A percentile compares a stretch with the other conserved stretches of the same genome.
These are phyloP conservation scores for Vigna radiata DNA, from an alignment of 306 rosid genomes.

Conservation along the genomic window DNA sequence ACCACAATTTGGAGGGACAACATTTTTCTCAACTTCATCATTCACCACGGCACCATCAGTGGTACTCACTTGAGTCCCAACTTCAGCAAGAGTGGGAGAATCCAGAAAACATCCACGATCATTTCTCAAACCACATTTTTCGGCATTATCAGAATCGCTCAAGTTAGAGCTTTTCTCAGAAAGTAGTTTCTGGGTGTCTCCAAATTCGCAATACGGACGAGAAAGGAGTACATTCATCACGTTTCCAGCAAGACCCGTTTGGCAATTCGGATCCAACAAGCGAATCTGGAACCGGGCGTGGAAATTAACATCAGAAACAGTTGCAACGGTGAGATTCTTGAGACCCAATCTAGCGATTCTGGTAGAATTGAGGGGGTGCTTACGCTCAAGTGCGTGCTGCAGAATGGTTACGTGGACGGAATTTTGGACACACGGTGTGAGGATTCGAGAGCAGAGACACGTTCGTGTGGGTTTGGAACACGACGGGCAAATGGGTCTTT, in stretches of 20 bases:
- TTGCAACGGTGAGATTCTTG: conserved; percentile 62
- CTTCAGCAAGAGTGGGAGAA: background rate
- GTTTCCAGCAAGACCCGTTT: conserved; percentile 29
- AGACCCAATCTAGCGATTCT: conserved; percentile 80
- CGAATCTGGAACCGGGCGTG: conserved; percentile 61
- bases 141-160: conserved; percentile 11
- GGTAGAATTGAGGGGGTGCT: conserved; percentile 85
- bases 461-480: conserved; percentile 78
- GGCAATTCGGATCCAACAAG: conserved; percentile 40
- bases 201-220: conserved; percentile 24
- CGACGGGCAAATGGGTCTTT: conserved; percentile 73
- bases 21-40: conserved; percentile 38
- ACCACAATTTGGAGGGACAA: conserved; percentile 23
- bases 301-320: conserved; percentile 75
- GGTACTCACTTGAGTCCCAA: background rate
- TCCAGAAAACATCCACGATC: background rate
- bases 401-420: conserved; percentile 75
- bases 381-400: conserved; percentile 74
- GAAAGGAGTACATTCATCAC: conserved; percentile 17
- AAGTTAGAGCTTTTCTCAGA: conserved; percentile 38
- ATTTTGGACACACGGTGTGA: conserved; percentile 56
- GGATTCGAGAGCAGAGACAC: conserved; percentile 79
- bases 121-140: conserved; percentile 28
- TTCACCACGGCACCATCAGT: conserved; percentile 11
- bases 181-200: conserved; percentile 40